Evolutionary conservation across 306 rosid genomes (phyloP), one percentile per base, ranked within the genome.

Genomic region (Acacia crassicarpa): DNA sequence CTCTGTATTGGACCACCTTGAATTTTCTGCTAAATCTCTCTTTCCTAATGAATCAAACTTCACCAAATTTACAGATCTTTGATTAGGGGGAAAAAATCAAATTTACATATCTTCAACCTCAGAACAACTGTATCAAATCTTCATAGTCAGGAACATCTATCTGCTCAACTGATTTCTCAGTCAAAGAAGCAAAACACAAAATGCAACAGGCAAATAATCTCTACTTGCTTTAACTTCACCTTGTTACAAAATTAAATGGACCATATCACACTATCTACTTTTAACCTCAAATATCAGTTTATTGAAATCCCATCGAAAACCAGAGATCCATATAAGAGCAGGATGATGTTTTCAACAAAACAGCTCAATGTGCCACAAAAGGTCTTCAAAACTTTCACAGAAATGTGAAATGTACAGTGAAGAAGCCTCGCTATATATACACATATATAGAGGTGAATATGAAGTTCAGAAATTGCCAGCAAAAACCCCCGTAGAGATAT

Each of bases 171-270:
- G 71, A 51, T 66, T 27, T 53, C 75, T 25, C 33, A 56, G 25
- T 41, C 59, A 54, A 48, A 45, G 61, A 74, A 54, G 38, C 22
- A 73, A 43, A 51, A 56, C 67, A 75, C 12, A 45, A 45, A 45
- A 11, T 45, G 3, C 56, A 74, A 54, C 1, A 38, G 41, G 41
- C 8, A 38, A 38, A 68, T 46, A 35, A 59, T 72, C 73, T 74
- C 35, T 33, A 30, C 38, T 84, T 67, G 72, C 74, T 56, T 25
- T 68, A 79, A 54, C 27, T n/a, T 56, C 65, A 17, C 67, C 70
- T 45, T 43, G 45, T 45, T 45, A 62, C n/a, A 73, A 11, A 73
- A 27, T 32, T 58, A 27, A 48, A 80, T 58, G 67, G 56, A 79
- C 45, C 56, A 56, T 38, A 54, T 33, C 49, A 45, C 38, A 16